A percentile compares a stretch with the other conserved stretches of the same genome.
phyloP scores from a whole-genome alignment of 768 basidiomycete species.

The Trametes gibbosa region DNA sequence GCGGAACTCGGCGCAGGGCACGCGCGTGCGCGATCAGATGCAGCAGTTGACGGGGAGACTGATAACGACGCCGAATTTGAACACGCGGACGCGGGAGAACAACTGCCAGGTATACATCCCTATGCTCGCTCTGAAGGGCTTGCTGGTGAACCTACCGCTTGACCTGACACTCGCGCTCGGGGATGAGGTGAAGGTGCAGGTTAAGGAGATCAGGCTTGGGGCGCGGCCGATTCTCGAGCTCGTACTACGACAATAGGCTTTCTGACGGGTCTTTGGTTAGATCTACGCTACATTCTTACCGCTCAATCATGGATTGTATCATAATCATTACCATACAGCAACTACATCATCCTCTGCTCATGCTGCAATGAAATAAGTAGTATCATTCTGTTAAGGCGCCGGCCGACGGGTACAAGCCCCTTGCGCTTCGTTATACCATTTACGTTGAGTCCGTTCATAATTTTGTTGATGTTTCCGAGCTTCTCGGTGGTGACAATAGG shows the following conservation, averaged over 20 bases:
- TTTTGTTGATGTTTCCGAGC: too few relatives aligned
- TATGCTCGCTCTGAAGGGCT: constrained; percentile 10
- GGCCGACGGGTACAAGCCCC: too few relatives aligned
- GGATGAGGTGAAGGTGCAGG: constrained; percentile 1
- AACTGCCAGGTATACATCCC: constrained; percentile 5
- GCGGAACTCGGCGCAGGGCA: constrained; percentile 22
- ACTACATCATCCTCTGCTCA: not conserved
- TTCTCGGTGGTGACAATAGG: too few relatives aligned
- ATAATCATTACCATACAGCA: not conserved
- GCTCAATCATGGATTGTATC: not conserved
- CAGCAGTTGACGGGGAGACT: constrained; percentile 24
- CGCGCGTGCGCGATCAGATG: constrained; percentile 29
- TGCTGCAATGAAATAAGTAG: not conserved
- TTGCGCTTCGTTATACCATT: too few relatives aligned
- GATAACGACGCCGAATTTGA: not conserved
- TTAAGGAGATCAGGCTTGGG: constrained; percentile 3
- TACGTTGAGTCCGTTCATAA: too few relatives aligned
- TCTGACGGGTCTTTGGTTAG: not conserved
- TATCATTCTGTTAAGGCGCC: not conserved
- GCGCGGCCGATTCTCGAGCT: constrained; percentile 3
- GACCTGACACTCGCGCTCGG: not conserved
- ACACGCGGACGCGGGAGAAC: not conserved
- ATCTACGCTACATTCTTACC: not conserved
- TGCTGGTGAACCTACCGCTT: not conserved
- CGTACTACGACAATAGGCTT: not conserved